phyloP scores from a whole-genome alignment of 331 rosid genomes.

The Pyrus hybrid region DNA sequence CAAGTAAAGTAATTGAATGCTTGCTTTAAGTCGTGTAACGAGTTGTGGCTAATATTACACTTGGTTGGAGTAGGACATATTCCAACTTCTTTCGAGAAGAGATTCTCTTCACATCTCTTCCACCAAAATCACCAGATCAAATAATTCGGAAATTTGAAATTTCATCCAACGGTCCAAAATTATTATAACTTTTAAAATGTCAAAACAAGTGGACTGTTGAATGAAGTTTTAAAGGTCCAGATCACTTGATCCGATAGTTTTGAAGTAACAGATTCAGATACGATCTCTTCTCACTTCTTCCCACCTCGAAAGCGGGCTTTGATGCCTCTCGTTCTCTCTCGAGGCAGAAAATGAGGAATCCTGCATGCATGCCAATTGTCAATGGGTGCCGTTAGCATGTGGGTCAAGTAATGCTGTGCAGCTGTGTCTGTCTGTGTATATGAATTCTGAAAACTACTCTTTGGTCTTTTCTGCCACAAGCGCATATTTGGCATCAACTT shows the following conservation, averaged over 20 bases:
- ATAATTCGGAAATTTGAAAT: rapidly evolving
- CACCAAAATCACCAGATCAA: rapidly evolving
- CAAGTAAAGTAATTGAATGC: too few species aligned
- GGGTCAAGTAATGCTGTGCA: not conserved
- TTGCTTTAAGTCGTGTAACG: too few species aligned
- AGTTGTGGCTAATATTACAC: too few species aligned
- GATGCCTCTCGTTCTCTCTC: not conserved
- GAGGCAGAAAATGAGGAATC: not conserved
- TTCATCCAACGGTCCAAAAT: rapidly evolving
- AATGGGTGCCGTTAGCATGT: not conserved
- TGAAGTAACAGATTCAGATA: too few species aligned
- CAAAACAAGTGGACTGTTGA: rapidly evolving
- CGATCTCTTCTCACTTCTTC: too few species aligned
- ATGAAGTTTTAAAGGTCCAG: rapidly evolving
- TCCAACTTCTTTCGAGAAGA: too few species aligned
- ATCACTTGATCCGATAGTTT: too few species aligned
- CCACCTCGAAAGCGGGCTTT: not conserved
- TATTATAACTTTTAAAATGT: too few species aligned
- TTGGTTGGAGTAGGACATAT: too few species aligned
- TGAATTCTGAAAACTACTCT: not conserved
- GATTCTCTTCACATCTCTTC: too few species aligned
- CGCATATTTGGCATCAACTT: not conserved
- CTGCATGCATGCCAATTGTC: not conserved
- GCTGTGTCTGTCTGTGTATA: not conserved
- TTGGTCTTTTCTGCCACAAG: not conserved